Base-by-base conservation (phyloP, 2,329 filamentous ascomycete species). In the Aspergillus novoparasiticus region DNA sequence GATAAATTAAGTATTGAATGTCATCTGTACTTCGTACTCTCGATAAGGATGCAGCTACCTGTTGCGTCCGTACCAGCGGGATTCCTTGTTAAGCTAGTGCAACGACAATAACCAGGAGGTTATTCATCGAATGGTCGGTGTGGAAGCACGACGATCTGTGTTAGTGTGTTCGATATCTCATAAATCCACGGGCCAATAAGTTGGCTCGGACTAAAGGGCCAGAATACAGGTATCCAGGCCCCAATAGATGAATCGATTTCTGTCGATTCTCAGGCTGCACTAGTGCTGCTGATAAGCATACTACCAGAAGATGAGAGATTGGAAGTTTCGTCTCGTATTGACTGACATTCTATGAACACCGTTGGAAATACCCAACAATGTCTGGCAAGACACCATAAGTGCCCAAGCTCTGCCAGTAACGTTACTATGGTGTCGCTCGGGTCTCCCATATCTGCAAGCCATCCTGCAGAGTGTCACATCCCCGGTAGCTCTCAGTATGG, bases 61-160 rank as follows among this genome's bases (percentile, higher is more conserved):
- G 19, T 46, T 46, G 26, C 30, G 48, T 23, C 32, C 45, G 28
- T 30, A 26, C 54, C 41, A 28, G 36, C 14, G 34, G 41, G 32
- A n/a, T 51, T 16, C 12, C 36, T 57, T 53, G 41, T 43, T 39
- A 41, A 54, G n/a, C 23, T 39, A 56, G 41, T 28, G 30, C 55
- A 41, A 12, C 34, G 28, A 23, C 32, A 16, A 32, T 4, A 57
- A 50, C n/a, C 14, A 55, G 46, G 56, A 64, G 51, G 54, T 61
- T 64, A 64, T 64, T 50, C 53, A 64, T 67, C 65, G 53, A 62
- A 62, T 66, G 55, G 57, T 66, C 65, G 64, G 64, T 67, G 65
- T 66, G 58, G 48, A 57, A 45, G 55, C 30, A 53, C 41, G 51
- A 55, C 54, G 57, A 61, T 64, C 59, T 60, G 59, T 59, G 41